Evolutionary conservation across 2,329 filamentous ascomycete genomes (phyloP).

Genomic region (Botrytis fabae): DNA sequence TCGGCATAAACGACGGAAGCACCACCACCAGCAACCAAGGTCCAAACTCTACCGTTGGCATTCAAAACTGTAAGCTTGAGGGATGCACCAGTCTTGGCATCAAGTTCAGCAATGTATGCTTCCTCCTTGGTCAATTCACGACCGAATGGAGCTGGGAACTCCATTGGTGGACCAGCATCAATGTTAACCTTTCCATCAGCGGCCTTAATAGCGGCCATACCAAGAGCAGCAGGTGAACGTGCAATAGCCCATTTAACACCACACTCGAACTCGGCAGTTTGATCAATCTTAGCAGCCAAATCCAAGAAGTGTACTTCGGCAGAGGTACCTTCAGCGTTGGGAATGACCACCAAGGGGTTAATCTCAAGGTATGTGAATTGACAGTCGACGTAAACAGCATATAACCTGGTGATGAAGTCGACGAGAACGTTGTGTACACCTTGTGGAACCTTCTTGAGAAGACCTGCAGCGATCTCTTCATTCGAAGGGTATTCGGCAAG

Average conservation of each 20-base stretch:
- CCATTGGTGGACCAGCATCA: conserved; percentile 95
- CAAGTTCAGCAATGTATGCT: conserved; percentile 97
- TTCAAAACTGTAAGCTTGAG: conserved; percentile 98
- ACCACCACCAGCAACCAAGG: conserved; percentile 97
- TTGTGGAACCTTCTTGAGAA: conserved; percentile 91
- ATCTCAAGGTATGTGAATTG: conserved; percentile 99
- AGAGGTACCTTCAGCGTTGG: conserved; percentile 87
- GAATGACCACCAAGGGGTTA: conserved; percentile 97
- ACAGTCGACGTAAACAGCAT: conserved; percentile 98
- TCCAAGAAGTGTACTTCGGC: conserved; percentile 97
- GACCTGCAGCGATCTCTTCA: conserved; percentile 79
- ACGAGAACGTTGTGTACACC: conserved; percentile 97
- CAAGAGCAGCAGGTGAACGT: conserved; percentile 83
- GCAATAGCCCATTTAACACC: conserved; percentile 99
- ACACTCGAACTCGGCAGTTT: conserved; percentile 99
- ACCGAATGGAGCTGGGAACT: conserved; percentile 98
- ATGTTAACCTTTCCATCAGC: conserved; percentile 79
- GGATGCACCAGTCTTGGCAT: conserved; percentile 98
- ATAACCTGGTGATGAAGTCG: conserved; percentile 97
- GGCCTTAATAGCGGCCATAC: conserved; percentile 67
- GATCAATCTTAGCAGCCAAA: conserved; percentile 96
- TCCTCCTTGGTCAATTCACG: conserved; percentile 99
- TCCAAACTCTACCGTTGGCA: conserved; percentile 90
- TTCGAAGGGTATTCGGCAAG: conserved; percentile 94
- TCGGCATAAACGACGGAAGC: conserved; percentile 98